Conservation (phyloP, 2,329 filamentous ascomycete species). For the Berkeleyomyces basicola region DNA sequence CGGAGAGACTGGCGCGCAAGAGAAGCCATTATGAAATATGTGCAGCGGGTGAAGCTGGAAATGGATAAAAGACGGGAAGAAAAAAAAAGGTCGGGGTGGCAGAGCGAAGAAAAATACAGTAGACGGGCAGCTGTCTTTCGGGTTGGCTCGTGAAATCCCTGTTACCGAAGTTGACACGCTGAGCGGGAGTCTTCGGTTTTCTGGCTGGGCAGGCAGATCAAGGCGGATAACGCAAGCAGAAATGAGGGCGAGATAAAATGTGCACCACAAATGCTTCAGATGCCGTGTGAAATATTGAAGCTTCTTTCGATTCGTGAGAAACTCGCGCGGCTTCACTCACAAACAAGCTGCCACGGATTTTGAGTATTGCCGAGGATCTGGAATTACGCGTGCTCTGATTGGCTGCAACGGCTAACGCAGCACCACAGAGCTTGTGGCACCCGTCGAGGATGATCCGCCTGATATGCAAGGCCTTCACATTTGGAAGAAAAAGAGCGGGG, state of each 20-base stretch:
- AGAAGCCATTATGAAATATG: conserved; percentile 33
- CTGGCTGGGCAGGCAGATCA: not conserved
- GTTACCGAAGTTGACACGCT: not conserved
- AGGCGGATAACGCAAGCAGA: too few species aligned
- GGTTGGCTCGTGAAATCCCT: conserved; percentile 2
- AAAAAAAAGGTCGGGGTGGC: not conserved
- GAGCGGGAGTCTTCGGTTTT: not conserved
- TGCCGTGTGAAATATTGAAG: not conserved
- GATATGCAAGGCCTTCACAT: conserved; percentile 9
- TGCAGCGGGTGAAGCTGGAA: not conserved
- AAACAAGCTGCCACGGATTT: conserved; percentile 5
- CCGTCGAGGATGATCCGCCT: conserved; percentile 5
- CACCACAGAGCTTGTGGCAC: not conserved
- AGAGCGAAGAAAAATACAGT: not conserved
- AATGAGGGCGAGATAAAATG: not conserved
- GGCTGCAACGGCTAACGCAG: conserved; percentile 19
- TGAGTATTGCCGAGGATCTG: conserved; percentile 34
- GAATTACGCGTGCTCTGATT: conserved; percentile 30
- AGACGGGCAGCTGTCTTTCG: not conserved
- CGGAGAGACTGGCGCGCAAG: conserved; percentile 38
- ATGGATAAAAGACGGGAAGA: not conserved
- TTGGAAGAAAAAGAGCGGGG: not conserved
- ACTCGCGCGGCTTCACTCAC: not conserved
- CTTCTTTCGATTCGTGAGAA: not conserved
- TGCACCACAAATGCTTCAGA: not conserved